Percentiles rank a stretch among this genome's conserved stretches.
These are phyloP conservation scores for Sphaerulina musiva DNA, from an alignment of 2,329 filamentous ascomycete species.

Conservation along the genomic window DNA sequence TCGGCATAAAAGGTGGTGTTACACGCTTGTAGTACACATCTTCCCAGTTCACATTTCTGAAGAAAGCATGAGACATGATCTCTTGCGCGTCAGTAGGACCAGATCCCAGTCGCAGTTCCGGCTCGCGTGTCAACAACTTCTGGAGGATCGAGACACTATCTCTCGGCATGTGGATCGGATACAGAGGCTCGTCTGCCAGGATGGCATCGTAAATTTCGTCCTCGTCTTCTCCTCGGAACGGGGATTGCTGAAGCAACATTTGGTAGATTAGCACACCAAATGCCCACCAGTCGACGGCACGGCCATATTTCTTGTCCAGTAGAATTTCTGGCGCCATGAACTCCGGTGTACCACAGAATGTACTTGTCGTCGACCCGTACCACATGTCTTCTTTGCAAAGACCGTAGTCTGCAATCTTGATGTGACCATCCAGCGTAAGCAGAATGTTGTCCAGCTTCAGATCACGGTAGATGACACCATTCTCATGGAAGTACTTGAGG, in stretches of 20 bases:
- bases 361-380: conserved; percentile 94
- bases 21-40: conserved; percentile 96
- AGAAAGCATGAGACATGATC: conserved; percentile 98
- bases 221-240: conserved; percentile 97
- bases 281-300: conserved; percentile 98
- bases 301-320: conserved; percentile 95
- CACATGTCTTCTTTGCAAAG: conserved; percentile 99
- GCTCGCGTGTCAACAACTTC: conserved; percentile 92
- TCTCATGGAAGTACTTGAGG: conserved; percentile 98
- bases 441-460: conserved; percentile 83
- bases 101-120: conserved; percentile 83
- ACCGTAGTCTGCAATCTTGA: conserved; percentile 98
- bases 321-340: conserved; percentile 99
- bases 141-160: conserved; percentile 97
- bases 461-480: conserved; percentile 92
- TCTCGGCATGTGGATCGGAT: conserved; percentile 97
- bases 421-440: conserved; percentile 88
- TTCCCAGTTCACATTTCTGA: conserved; percentile 96
- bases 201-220: conserved; percentile 99
- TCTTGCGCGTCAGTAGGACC: conserved; percentile 96
- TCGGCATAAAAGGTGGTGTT: conserved; percentile 78
- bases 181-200: conserved; percentile 91
- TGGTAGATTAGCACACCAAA: conserved; percentile 99
- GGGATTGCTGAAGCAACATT: conserved; percentile 97
- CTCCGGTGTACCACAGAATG: conserved; percentile 98